Conservation (phyloP, 345 rosid species). For the Sonneratia alba region DNA sequence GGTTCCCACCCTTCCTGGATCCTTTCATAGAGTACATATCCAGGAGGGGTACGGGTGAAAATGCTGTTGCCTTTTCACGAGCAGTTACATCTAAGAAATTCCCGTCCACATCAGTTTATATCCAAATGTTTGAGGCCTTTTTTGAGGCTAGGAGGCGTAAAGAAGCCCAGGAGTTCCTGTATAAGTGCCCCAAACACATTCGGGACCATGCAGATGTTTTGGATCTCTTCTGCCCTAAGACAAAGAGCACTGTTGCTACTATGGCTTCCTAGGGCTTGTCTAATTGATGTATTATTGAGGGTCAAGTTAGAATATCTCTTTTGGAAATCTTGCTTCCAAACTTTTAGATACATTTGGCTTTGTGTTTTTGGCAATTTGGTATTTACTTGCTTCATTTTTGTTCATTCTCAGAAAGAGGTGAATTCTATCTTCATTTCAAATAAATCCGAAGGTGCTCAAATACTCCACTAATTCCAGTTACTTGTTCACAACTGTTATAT, state of each 20-base stretch:
- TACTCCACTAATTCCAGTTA: neutral
- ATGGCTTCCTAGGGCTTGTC: slow-evolving; percentile 12
- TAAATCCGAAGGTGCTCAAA: neutral
- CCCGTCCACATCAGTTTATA: slow-evolving; percentile 58
- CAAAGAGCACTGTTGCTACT: slow-evolving; percentile 21
- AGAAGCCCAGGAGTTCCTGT: slow-evolving; percentile 68
- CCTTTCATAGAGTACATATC: slow-evolving; percentile 64
- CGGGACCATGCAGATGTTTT: slow-evolving; percentile 74
- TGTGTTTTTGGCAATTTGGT: neutral
- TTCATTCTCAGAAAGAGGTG: neutral
- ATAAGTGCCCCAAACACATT: slow-evolving; percentile 50
- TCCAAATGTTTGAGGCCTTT: slow-evolving; percentile 51
- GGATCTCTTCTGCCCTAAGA: slow-evolving; percentile 53
- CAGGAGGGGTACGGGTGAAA: slow-evolving; percentile 49
- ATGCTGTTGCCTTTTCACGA: slow-evolving; percentile 53
- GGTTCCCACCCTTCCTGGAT: slow-evolving; percentile 65
- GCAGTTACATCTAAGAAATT: slow-evolving; percentile 58
- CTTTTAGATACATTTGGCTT: slow-evolving; percentile 12
- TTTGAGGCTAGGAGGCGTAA: slow-evolving; percentile 51
- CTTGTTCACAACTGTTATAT: neutral
- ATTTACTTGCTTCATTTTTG: neutral
- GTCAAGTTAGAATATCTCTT: slow-evolving; percentile 9
- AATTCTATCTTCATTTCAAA: neutral
- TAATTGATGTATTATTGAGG: neutral
- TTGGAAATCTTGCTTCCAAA: slow-evolving; percentile 7